A percentile compares a stretch with the other conserved stretches of the same genome.
phyloP scores from a whole-genome alignment of 345 rosid genomes.

The Microthlaspi erraticum region DNA sequence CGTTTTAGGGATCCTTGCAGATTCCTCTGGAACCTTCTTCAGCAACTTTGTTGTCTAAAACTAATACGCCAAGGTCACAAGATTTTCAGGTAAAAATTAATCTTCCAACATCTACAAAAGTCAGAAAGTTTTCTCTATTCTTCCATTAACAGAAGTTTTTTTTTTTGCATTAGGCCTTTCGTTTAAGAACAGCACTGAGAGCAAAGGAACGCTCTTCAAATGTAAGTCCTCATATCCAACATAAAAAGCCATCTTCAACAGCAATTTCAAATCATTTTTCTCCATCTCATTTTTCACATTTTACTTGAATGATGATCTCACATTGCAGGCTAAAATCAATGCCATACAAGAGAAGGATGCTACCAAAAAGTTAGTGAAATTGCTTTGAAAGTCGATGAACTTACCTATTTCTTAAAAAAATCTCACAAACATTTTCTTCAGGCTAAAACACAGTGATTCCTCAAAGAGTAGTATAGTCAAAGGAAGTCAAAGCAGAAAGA shows the following conservation, averaged over 20 bases:
- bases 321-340: constrained; percentile 36
- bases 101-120: neutral
- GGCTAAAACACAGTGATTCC: constrained; percentile 24
- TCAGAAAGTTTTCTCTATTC: neutral
- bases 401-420: neutral
- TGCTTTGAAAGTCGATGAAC: constrained; percentile 20
- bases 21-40: constrained; percentile 19
- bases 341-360: constrained; percentile 4
- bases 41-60: constrained; percentile 31
- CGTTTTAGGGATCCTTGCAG: constrained; percentile 23
- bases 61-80: constrained; percentile 17
- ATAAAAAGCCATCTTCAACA: neutral
- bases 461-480: constrained; percentile 27
- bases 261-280: neutral
- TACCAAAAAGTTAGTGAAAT: constrained; percentile 34
- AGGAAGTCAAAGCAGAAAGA: constrained; percentile 27
- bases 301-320: neutral
- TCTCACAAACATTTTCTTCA: constrained; percentile 14
- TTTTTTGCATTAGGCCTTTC: constrained; percentile 30
- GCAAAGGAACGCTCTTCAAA: constrained; percentile 33
- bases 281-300: neutral
- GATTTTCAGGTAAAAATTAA: constrained; percentile 30
- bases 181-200: constrained; percentile 34
- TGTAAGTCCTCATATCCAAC: constrained; percentile 33
- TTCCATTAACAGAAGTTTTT: neutral